These are phyloP conservation scores for Fraxinus cuspidata DNA, from an alignment of 257 asterid species.

Conservation along the genomic window DNA sequence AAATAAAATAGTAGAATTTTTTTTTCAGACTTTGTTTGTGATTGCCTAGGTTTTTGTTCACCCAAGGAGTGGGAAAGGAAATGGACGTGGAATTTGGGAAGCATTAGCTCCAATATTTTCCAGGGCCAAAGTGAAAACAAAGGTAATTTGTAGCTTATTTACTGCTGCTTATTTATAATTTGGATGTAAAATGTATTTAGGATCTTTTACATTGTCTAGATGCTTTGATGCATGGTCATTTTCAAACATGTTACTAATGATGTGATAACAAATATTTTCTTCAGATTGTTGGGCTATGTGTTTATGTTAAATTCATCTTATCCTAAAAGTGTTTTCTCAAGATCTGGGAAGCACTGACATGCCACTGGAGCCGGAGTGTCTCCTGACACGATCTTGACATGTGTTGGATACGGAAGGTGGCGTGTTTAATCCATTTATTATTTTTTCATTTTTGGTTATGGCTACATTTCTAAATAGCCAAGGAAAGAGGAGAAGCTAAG, in stretches of 20 bases:
- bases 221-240: background rate
- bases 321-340: background rate
- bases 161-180: background rate
- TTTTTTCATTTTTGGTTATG: background rate
- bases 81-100: slow-evolving; percentile 84
- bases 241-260: background rate
- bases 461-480: background rate
- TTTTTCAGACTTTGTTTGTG: slow-evolving; percentile 30
- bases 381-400: too few species aligned
- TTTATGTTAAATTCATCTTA: background rate
- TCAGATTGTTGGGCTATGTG: background rate
- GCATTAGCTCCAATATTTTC: slow-evolving; percentile 77
- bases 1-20: slow-evolving; percentile 21
- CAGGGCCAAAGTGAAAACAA: slow-evolving; percentile 79
- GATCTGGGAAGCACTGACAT: background rate
- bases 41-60: slow-evolving; percentile 82
- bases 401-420: background rate
- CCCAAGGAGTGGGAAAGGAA: slow-evolving; percentile 92
- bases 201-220: slow-evolving; percentile 7
- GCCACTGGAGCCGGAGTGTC: background rate
- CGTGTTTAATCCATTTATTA: background rate
- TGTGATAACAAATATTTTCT: background rate
- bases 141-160: slow-evolving; percentile 48
- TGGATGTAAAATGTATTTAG: slow-evolving; percentile 15
- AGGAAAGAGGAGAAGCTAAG: background rate